Conservation (phyloP, 805 yeast species). For the Saccharomycopsis sp. region DNA sequence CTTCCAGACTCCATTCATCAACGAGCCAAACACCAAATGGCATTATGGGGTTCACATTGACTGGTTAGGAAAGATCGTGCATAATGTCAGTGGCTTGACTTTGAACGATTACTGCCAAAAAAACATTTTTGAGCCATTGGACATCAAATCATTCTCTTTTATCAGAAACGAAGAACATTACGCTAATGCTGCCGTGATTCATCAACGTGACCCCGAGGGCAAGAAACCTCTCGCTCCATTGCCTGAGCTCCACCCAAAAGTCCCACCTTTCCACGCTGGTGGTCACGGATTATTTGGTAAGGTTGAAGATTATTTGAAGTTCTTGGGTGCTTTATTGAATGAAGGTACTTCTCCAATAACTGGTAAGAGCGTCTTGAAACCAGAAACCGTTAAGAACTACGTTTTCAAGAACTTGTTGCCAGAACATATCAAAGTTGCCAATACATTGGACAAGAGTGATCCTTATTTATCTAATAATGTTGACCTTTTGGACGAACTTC, state of each 20-base stretch:
- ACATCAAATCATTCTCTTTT: slow-evolving; percentile 25
- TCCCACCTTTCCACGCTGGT: slow-evolving; percentile 31
- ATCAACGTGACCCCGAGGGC: slow-evolving; percentile 23
- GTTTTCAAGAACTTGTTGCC: slow-evolving; percentile 31
- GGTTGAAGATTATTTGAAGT: slow-evolving; percentile 33
- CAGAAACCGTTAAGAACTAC: slow-evolving; percentile 27
- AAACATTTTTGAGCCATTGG: slow-evolving; percentile 28
- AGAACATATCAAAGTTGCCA: slow-evolving; percentile 20
- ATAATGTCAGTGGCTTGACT: slow-evolving; percentile 25
- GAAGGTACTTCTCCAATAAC: slow-evolving; percentile 31
- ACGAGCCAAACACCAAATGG: slow-evolving; percentile 33
- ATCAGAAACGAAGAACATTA: slow-evolving; percentile 20
- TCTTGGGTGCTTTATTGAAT: slow-evolving; percentile 35
- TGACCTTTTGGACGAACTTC: slow-evolving; percentile 19
- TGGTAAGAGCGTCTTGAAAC: slow-evolving; percentile 29
- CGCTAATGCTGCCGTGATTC: slow-evolving; percentile 22
- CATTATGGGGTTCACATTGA: slow-evolving; percentile 31
- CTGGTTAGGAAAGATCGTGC: slow-evolving; percentile 30
- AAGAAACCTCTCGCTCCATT: slow-evolving; percentile 15
- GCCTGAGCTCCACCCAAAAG: slow-evolving; percentile 21
- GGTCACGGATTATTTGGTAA: slow-evolving; percentile 39
- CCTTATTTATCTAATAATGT: slow-evolving; percentile 21
- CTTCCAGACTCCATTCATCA: slow-evolving; percentile 25
- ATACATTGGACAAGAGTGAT: slow-evolving; percentile 19
- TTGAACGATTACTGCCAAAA: slow-evolving; percentile 26